These are phyloP conservation scores for Aspergillus sojae DNA, from an alignment of 2,329 filamentous ascomycete species.

Conservation along the genomic window DNA sequence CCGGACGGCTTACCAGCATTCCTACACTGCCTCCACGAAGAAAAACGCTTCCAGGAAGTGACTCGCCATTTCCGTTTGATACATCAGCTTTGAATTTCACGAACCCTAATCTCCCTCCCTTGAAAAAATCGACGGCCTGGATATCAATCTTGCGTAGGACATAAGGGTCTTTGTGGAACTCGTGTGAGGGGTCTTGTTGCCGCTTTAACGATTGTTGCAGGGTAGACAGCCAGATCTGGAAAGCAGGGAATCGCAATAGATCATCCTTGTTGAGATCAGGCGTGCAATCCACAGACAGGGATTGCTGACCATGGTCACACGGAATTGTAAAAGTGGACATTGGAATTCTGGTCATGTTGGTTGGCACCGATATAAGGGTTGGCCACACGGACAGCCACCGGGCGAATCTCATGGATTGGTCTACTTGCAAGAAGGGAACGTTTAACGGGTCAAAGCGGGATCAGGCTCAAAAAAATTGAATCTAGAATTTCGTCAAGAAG, in stretches of 20 bases:
- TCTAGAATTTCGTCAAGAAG: neutral
- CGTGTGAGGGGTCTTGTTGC: slow-evolving; percentile 50
- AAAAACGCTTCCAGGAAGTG: slow-evolving; percentile 60
- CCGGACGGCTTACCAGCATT: slow-evolving; percentile 50
- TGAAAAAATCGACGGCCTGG: slow-evolving; percentile 59
- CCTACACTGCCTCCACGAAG: slow-evolving; percentile 61
- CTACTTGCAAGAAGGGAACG: neutral
- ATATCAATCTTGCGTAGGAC: slow-evolving; percentile 55
- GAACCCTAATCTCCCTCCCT: slow-evolving; percentile 54
- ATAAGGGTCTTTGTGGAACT: slow-evolving; percentile 56
- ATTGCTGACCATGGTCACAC: slow-evolving; percentile 32
- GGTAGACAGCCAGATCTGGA: slow-evolving; percentile 57
- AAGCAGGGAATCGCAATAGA: slow-evolving; percentile 55
- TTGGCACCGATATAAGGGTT: slow-evolving; percentile 4
- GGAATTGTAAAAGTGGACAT: slow-evolving; percentile 50
- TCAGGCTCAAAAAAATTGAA: neutral
- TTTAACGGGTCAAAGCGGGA: neutral
- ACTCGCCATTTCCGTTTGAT: slow-evolving; percentile 54
- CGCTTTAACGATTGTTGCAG: slow-evolving; percentile 52
- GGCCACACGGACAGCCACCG: slow-evolving; percentile 18
- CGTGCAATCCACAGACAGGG: slow-evolving; percentile 46
- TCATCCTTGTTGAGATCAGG: slow-evolving; percentile 47
- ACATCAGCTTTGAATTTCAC: slow-evolving; percentile 59
- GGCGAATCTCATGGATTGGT: neutral
- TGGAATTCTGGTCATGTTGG: slow-evolving; percentile 11